Conservation (phyloP, 2,329 filamentous ascomycete species). For the Beauveria brongniartii region DNA sequence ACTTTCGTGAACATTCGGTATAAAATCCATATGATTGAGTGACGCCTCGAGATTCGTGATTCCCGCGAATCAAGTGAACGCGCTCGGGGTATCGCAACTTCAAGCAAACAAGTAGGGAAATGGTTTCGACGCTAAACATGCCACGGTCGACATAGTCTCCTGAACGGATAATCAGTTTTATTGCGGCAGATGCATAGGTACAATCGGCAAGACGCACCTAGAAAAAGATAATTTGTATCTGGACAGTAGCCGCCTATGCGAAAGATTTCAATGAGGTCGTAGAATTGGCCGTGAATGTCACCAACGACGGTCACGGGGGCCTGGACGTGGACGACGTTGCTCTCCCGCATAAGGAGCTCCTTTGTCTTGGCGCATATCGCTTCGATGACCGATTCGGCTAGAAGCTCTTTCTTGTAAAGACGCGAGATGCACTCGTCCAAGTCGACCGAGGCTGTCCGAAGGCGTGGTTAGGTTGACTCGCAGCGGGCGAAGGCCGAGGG, state of each 20-base stretch:
- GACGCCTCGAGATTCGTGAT: conserved; percentile 98
- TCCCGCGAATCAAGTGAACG: conserved; percentile 96
- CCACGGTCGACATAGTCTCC: conserved; percentile 98
- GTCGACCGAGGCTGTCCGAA: conserved; percentile 73
- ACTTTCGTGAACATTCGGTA: conserved; percentile 97
- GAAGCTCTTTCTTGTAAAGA: conserved; percentile 91
- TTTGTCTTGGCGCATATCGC: conserved; percentile 99
- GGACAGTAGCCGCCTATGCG: conserved; percentile 97
- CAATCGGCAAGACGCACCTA: conserved; percentile 55
- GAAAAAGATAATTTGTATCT: conserved; percentile 98
- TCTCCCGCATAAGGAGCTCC: conserved; percentile 98
- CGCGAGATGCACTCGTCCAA: conserved; percentile 97
- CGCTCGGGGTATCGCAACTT: conserved; percentile 97
- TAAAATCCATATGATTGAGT: conserved; percentile 99
- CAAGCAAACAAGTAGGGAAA: conserved; percentile 89
- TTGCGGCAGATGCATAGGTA: not conserved
- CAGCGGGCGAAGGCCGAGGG: not conserved
- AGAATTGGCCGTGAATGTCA: conserved; percentile 98
- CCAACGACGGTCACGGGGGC: conserved; percentile 96
- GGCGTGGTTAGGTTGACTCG: not conserved
- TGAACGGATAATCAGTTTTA: conserved; percentile 25
- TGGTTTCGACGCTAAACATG: conserved; percentile 98
- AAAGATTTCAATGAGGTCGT: conserved; percentile 99
- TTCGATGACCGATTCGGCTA: conserved; percentile 96
- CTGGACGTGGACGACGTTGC: conserved; percentile 95